These are phyloP conservation scores for Exophiala sp. DNA, from an alignment of 2,329 filamentous ascomycete species.

Conservation along the genomic window DNA sequence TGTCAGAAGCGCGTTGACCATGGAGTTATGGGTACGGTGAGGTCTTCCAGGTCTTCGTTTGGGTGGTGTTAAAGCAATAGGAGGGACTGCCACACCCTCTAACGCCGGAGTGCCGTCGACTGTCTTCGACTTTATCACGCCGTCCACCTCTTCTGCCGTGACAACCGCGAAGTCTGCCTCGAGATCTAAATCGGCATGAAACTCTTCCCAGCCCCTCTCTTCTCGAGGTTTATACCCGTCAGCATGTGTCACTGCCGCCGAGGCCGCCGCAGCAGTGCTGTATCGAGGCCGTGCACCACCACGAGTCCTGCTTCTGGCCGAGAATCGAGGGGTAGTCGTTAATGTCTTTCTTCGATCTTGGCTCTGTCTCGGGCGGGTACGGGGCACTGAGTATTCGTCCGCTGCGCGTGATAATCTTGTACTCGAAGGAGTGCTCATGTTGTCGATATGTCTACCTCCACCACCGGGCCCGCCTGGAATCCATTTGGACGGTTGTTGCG, in stretches of 20 bases:
- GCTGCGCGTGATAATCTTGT: slow-evolving; percentile 50
- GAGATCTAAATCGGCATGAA: slow-evolving; percentile 91
- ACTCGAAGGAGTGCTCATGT: slow-evolving; percentile 43
- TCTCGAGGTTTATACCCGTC: slow-evolving; percentile 97
- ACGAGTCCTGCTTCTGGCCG: slow-evolving; percentile 25
- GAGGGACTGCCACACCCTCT: slow-evolving; percentile 74
- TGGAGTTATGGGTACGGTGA: slow-evolving; percentile 59
- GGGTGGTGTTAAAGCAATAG: slow-evolving; percentile 71
- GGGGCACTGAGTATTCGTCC: slow-evolving; percentile 44
- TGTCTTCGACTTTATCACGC: slow-evolving; percentile 50
- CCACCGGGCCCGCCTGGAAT: slow-evolving; percentile 83
- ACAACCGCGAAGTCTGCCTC: slow-evolving; percentile 76
- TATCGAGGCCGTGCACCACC: slow-evolving; percentile 59
- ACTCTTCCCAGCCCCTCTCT: slow-evolving; percentile 96
- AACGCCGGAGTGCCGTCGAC: slow-evolving; percentile 3
- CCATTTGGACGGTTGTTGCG: slow-evolving; percentile 20
- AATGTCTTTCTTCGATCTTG: slow-evolving; percentile 19
- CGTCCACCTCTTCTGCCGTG: slow-evolving; percentile 80
- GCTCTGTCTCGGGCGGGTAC: slow-evolving; percentile 47
- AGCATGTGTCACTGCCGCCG: slow-evolving; percentile 80
- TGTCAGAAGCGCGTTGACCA: slow-evolving; percentile 58
- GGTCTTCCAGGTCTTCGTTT: slow-evolving; percentile 63
- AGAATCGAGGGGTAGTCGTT: slow-evolving; percentile 19
- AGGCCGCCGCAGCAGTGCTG: slow-evolving; percentile 79
- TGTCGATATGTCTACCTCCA: slow-evolving; percentile 77